Conservation (phyloP, 1,284 basidiomycete species). For the Tilletia caries region DNA sequence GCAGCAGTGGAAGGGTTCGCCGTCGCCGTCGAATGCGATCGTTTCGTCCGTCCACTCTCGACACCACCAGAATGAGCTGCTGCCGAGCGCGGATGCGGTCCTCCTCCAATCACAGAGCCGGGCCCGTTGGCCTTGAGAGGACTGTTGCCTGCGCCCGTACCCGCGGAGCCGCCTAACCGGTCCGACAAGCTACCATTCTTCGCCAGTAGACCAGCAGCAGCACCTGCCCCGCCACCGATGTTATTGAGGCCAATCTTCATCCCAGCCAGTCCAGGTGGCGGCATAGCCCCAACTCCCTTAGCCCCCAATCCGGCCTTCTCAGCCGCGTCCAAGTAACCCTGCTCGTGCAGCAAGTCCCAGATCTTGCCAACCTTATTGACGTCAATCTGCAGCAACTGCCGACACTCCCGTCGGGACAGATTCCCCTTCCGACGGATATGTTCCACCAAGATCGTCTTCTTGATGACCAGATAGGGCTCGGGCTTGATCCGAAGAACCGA, state of each 20-base stretch:
- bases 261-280: neutral
- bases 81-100: too few relatives aligned
- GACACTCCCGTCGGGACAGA: constrained; percentile 41
- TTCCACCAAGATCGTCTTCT: constrained; percentile 44
- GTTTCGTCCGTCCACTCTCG: neutral
- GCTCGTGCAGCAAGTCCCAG: constrained; percentile 48
- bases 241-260: too few relatives aligned
- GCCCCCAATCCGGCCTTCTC: constrained; percentile 1
- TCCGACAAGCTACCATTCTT: too few relatives aligned
- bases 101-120: neutral
- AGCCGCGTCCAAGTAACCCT: constrained; percentile 38
- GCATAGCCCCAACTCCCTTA: constrained; percentile 1
- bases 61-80: neutral
- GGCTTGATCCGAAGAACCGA: constrained; percentile 48
- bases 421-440: constrained; percentile 39
- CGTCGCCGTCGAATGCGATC: neutral
- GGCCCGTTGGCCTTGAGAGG: neutral
- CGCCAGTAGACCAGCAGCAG: neutral
- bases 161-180: neutral
- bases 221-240: neutral
- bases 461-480: constrained; percentile 48
- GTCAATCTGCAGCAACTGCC: constrained; percentile 44
- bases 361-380: constrained; percentile 46
- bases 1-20: neutral
- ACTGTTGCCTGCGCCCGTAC: neutral